Conservation (phyloP, 2,329 filamentous ascomycete species). For the Neonectria magnoliae region DNA sequence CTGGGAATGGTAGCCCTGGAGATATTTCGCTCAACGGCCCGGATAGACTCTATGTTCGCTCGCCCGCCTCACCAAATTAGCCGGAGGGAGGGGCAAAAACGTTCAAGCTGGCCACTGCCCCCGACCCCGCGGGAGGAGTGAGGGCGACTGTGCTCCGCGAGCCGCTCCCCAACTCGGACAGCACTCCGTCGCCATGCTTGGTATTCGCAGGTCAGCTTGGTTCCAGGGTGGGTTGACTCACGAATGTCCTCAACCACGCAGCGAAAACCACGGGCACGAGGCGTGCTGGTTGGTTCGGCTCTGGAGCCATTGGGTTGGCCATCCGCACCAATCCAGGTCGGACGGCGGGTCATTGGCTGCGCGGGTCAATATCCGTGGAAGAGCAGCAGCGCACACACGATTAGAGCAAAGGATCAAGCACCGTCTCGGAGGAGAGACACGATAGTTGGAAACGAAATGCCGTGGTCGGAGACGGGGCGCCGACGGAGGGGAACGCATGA, state of each 20-base stretch:
- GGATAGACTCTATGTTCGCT: conserved; percentile 10
- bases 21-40: conserved; percentile 26
- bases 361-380: conserved; percentile 11
- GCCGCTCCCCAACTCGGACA: conserved; percentile 19
- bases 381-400: background rate
- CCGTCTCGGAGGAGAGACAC: conserved; percentile 14
- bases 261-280: background rate
- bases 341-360: conserved; percentile 29
- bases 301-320: conserved; percentile 8
- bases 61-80: conserved; percentile 22
- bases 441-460: conserved; percentile 14
- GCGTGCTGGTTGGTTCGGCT: conserved; percentile 31
- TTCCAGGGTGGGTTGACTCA: conserved; percentile 1
- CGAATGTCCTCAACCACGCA: conserved; percentile 7
- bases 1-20: conserved; percentile 7
- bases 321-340: conserved; percentile 35
- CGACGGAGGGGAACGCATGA: conserved; percentile 2
- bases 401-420: background rate
- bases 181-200: conserved; percentile 16
- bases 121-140: conserved; percentile 10
- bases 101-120: background rate
- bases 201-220: background rate
- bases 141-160: conserved; percentile 14
- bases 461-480: conserved; percentile 15
- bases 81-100: conserved; percentile 10